Base-by-base conservation (phyloP, 495 filamentous ascomycete genomes). In the Podospora pseudopauciseta region DNA sequence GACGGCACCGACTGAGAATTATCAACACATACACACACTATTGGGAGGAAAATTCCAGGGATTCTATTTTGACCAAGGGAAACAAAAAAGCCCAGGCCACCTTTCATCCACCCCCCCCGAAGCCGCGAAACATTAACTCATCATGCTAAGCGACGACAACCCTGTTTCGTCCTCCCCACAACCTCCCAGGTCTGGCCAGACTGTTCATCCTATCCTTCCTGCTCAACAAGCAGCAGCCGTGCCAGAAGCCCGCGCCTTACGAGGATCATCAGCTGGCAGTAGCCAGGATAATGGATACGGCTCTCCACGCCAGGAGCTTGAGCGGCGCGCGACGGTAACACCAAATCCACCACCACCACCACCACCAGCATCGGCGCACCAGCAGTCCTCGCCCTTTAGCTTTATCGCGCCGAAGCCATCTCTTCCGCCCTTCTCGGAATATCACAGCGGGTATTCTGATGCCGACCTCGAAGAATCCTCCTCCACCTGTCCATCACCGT, bases 131-230 rank as follows among this genome's bases (percentile, higher is more conserved):
- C 80, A 78, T 76, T 79, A 80, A 70, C 65, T 67, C 69, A 77
- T 76, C 74, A 83, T 82, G 80, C 80, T 81, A 81, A 81, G 77
- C 71, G 68, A 49, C 39, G 39, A 69, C 71, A 74, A 72, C 68
- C 70, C 76, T 68, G 68, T 68, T 67, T 30, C 68, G 53, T 19
- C 70, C 67, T 73, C 74, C 59, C 67, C 69, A 49, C 73, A 65
- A 60, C 20, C 39, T 9, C 39, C 67, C 54, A 66, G 73, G 63
- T 49, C 59, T 30, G 63, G 49, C 23, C 55, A 26, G 7, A 9
- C 60, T 28, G 5, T 28, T 63, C 61, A 18, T 63, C 61, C 27
- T 34, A n/a, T 15, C 49, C 32, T 32, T 32, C 30, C 30, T 32
- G 30, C 61, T 63, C 61, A 63, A 49, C 23, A 23, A 23, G 23